Percentiles rank a stretch among this genome's conserved stretches.
These are phyloP conservation scores for Zoysia japonica DNA, from an alignment of 176 grass and related monocot genomes.

Conservation along the genomic window DNA sequence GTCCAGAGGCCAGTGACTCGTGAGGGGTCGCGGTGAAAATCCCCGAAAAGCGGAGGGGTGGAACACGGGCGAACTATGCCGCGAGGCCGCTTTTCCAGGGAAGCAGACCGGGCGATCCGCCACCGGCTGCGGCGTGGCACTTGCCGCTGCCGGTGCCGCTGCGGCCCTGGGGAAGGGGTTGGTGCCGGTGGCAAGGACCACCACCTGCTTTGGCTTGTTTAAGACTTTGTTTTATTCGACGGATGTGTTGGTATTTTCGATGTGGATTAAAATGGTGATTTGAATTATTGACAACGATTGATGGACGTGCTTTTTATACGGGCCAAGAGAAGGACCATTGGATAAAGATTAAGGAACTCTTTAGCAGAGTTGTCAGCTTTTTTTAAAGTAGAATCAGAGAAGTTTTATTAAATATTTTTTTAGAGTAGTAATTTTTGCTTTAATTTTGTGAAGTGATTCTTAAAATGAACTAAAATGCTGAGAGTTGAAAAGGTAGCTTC, in stretches of 20 bases:
- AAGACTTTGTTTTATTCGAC: background rate
- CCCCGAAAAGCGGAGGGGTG: conserved; percentile 14
- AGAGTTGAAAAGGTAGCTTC: too few relatives aligned
- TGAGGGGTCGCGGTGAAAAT: background rate
- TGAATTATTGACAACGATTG: conserved; percentile 24
- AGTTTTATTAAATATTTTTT: too few relatives aligned
- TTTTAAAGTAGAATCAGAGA: too few relatives aligned
- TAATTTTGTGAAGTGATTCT: too few relatives aligned
- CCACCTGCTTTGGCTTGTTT: conserved; percentile 21
- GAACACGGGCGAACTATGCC: conserved; percentile 9
- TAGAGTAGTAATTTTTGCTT: too few relatives aligned
- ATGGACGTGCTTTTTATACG: background rate
- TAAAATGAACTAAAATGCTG: too few relatives aligned
- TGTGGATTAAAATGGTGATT: conserved; percentile 18
- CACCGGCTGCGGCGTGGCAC: background rate
- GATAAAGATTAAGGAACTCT: too few relatives aligned
- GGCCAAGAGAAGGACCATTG: background rate
- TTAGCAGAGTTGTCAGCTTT: too few relatives aligned
- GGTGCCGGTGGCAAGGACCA: conserved; percentile 11
- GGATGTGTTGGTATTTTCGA: conserved; percentile 3
- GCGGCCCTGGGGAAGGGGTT: background rate
- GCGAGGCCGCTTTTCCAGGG: conserved; percentile 26
- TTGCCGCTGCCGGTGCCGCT: background rate
- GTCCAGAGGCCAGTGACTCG: background rate
- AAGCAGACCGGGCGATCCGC: conserved; percentile 23